Base-by-base conservation (phyloP, 345 rosid genomes). In the Adansonia digitata region DNA sequence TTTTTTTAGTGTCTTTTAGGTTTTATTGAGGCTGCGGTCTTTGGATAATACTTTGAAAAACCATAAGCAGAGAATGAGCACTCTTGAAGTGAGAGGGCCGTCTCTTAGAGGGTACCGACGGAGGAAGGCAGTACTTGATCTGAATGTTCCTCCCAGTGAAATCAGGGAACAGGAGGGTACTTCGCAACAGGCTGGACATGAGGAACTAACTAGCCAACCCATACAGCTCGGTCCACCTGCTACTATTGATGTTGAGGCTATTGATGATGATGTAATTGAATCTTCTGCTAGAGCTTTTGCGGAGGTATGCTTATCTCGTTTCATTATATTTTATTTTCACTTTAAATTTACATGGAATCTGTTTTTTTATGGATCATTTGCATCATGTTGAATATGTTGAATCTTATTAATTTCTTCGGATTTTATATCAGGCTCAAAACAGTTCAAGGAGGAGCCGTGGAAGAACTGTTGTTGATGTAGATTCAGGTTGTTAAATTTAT, bases 251-350 rank as follows among this genome's bases (percentile, higher is more conserved):
- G 88, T 88, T 62, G 99, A 93, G 77, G 91, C 86, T 48, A 56
- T 91, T 75, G 97, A 95, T 77, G 98, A 95, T 62, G 97, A 89
- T 67, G 94, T 90, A 77, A 64, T 92, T 71, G 88, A 89, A 80
- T 85, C 89, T 42, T 86, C 98, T 35, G 88, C 98, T 3, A 82
- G 85, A 77, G 97, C 89, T 26, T 93, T 96, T 78, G 89, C 93
- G 11, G 87, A 83, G 80, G 98, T 95, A 74, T 83, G 78, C 7
- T 26, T 20, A 29, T 73, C 53, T 63, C 0, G 26, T 64, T 72
- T 15, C 2, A 12, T 69, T 9, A 7, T 17, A 20, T 39, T 59
- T 35, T 45, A 2, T 73, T 52, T 29, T 56, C 49, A 57, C 12
- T 49, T 46, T 7, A n/a, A 48, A 74, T 40, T 31, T 39, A 26